Evolutionary conservation across 106 monocot genomes (phyloP).

Genomic region (Dioscorea alata): DNA sequence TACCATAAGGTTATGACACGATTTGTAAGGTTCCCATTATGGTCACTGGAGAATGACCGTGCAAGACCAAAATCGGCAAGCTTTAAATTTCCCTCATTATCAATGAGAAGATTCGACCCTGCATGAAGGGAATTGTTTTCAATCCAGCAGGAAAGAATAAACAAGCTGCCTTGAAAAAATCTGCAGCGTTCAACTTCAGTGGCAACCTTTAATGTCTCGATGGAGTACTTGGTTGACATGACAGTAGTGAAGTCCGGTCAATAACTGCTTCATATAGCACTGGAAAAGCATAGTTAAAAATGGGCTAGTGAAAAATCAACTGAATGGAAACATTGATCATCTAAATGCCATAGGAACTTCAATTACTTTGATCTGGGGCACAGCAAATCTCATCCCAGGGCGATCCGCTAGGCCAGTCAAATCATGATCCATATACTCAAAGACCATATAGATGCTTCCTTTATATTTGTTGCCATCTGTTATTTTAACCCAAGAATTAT

Average conservation of each 20-base stretch:
- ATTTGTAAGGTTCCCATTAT: slow-evolving; percentile 89
- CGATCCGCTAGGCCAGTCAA: slow-evolving; percentile 87
- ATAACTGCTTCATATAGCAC: slow-evolving; percentile 97
- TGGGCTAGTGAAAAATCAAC: not conserved
- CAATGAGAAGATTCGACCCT: slow-evolving; percentile 96
- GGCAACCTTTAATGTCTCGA: slow-evolving; percentile 92
- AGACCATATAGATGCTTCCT: slow-evolving; percentile 97
- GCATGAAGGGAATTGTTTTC: slow-evolving; percentile 3
- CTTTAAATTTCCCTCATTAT: slow-evolving; percentile 95
- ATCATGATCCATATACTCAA: slow-evolving; percentile 99
- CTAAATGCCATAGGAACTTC: not conserved
- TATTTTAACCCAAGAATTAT: slow-evolving; percentile 9
- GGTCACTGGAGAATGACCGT: slow-evolving; percentile 83
- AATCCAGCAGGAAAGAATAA: not conserved
- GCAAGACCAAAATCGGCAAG: slow-evolving; percentile 99
- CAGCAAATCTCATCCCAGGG: slow-evolving; percentile 86
- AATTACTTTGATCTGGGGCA: slow-evolving; percentile 91
- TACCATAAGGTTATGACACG: slow-evolving; percentile 99
- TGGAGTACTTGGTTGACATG: slow-evolving; percentile 99
- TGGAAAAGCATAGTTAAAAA: slow-evolving; percentile 12
- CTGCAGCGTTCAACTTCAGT: not conserved
- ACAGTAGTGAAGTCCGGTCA: slow-evolving; percentile 96
- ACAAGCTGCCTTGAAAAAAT: not conserved
- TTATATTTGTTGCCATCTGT: slow-evolving; percentile 93
- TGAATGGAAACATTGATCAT: not conserved